Evolutionary conservation across 306 rosid species (phyloP).

Genomic region (Castanea mollissima): DNA sequence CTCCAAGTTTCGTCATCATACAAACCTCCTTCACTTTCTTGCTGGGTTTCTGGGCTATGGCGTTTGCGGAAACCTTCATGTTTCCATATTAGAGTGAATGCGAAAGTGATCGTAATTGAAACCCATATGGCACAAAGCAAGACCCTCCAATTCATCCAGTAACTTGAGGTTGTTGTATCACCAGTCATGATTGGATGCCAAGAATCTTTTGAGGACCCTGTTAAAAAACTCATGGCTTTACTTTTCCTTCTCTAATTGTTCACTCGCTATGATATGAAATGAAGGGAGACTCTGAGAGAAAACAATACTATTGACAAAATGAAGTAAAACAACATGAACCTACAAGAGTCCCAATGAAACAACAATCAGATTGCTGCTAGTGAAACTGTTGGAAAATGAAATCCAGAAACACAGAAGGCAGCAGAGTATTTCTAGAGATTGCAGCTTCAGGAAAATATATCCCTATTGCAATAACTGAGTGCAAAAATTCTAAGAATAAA

Average conservation of each 20-base stretch:
- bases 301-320: background rate
- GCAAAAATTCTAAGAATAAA: slow-evolving; percentile 12
- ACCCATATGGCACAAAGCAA: slow-evolving; percentile 66
- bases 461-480: background rate
- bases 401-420: slow-evolving; percentile 4
- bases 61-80: slow-evolving; percentile 43
- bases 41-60: slow-evolving; percentile 31
- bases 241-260: slow-evolving; percentile 17
- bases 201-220: slow-evolving; percentile 55
- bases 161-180: slow-evolving; percentile 65
- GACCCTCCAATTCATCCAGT: slow-evolving; percentile 94
- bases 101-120: slow-evolving; percentile 40
- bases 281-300: slow-evolving; percentile 7
- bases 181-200: slow-evolving; percentile 80
- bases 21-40: slow-evolving; percentile 45
- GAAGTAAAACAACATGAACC: background rate
- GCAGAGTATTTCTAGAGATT: slow-evolving; percentile 1
- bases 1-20: slow-evolving; percentile 94
- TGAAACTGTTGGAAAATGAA: background rate
- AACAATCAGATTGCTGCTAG: background rate
- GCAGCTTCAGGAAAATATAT: background rate
- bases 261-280: slow-evolving; percentile 16
- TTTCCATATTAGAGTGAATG: slow-evolving; percentile 52
- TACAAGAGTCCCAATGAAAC: slow-evolving; percentile 1
- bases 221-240: slow-evolving; percentile 56